Evolutionary conservation across 1,139 yeast genomes (phyloP).

Genomic region (Magnusiomyces sp.): DNA sequence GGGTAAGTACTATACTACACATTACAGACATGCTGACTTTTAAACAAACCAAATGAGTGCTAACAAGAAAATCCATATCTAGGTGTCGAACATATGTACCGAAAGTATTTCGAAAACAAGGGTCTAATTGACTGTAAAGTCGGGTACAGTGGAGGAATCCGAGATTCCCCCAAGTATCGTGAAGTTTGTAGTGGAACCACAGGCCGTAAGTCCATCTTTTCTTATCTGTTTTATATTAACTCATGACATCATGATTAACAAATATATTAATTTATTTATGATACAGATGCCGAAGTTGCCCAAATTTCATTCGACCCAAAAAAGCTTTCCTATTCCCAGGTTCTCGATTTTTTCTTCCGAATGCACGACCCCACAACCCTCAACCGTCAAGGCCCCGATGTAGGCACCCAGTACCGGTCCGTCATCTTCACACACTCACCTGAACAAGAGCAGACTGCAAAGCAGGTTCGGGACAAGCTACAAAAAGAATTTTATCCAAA

Average conservation of each 20-base stretch:
- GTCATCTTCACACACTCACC: constrained; percentile 48
- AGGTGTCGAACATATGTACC: constrained; percentile 82
- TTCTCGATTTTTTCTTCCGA: constrained; percentile 76
- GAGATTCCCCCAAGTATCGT: constrained; percentile 52
- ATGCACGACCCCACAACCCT: constrained; percentile 74
- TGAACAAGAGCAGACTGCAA: neutral
- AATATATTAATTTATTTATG: too few relatives aligned
- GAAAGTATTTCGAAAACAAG: constrained; percentile 50
- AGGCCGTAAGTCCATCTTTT: too few relatives aligned
- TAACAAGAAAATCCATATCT: neutral
- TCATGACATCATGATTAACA: too few relatives aligned
- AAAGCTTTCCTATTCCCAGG: constrained; percentile 45
- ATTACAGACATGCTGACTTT: too few relatives aligned
- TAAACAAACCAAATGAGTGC: too few relatives aligned
- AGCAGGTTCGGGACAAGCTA: neutral
- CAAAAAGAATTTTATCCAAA: constrained; percentile 46
- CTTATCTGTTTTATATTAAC: too few relatives aligned
- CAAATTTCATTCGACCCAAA: constrained; percentile 77
- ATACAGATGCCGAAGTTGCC: constrained; percentile 49
- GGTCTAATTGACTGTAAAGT: constrained; percentile 72
- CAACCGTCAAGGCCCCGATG: constrained; percentile 71
- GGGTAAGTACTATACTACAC: too few relatives aligned
- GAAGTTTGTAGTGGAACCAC: constrained; percentile 71
- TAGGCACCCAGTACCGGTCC: constrained; percentile 77
- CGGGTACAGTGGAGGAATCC: constrained; percentile 79